Evolutionary conservation across 192 early-diverging fungal genomes (phyloP), one percentile per base, ranked within the genome.

Genomic region (Linnemannia zychae): DNA sequence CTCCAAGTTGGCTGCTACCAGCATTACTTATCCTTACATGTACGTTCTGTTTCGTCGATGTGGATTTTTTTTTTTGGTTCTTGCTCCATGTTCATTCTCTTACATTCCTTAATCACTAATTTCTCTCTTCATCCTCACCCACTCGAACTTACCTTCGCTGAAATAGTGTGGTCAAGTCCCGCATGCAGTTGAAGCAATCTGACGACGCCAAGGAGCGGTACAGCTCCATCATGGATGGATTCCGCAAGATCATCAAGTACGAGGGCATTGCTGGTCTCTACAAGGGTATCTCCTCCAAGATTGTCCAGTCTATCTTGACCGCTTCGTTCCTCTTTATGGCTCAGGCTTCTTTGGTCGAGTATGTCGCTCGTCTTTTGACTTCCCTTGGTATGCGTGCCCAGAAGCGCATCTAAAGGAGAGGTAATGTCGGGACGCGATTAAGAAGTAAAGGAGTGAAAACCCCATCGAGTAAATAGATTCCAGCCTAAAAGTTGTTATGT

Each of bases 11-110:
- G 93, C 93, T 71, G 99, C 99, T 40, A 99, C 99, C 53, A 91
- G 91, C 83, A 94, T 97, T 76, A 99, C 99, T 24, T 99, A 99
- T 82, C 99, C 99, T 69, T 99, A 99, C 90, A 98, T 99, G 92
- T 96, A 88, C 50, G 69, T 46, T 3, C 5, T 33, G 49, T 28
- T 67, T 67, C n/a, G n/a, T n/a, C n/a, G 60, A 67, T 50, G 53
- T 74, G 24, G 33, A 24, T 74, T 65, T 5, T 47, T 57, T 72
- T 53, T 76, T 47, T 16, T 7, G 4, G 67, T 22, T 67, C 40
- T 79, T 33, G 49, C 20, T 2, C 15, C 50, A 40, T 28, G 18
- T 28, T 33, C n/a, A n/a, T 13, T 46, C 36, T 4, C 9, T 44
- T 44, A n/a, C n/a, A n/a, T 44, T 3, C 9, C 40, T 9, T 6